These are phyloP conservation scores for Wallacemonas rigidus DNA, from an alignment of 208 protist species.

Conservation along the genomic window DNA sequence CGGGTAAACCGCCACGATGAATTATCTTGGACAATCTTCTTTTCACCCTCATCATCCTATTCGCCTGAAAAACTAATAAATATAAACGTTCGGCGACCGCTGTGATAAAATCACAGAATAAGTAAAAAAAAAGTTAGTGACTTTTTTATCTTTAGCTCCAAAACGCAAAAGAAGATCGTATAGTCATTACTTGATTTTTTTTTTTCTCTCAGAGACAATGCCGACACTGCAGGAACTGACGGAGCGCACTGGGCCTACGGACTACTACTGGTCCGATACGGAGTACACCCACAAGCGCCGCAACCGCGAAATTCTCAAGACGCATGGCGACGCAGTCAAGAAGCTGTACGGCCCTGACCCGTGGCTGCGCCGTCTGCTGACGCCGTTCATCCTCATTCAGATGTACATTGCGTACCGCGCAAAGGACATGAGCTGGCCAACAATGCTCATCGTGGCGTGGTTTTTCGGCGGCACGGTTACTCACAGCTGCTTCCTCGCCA, in stretches of 20 bases:
- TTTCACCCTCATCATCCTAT: too few relatives aligned
- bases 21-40: too few relatives aligned
- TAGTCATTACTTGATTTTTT: too few relatives aligned
- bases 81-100: too few relatives aligned
- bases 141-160: too few relatives aligned
- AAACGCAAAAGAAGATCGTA: too few relatives aligned
- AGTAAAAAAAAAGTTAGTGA: too few relatives aligned
- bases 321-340: constrained; percentile 77
- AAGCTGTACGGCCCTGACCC: constrained; percentile 74
- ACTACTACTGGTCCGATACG: constrained; percentile 77
- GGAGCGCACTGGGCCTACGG: constrained; percentile 36
- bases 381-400: constrained; percentile 62
- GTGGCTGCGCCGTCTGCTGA: constrained; percentile 46
- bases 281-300: constrained; percentile 72
- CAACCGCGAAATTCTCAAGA: constrained; percentile 76
- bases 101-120: too few relatives aligned
- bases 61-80: too few relatives aligned
- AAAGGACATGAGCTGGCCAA: constrained; percentile 68
- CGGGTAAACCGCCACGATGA: too few relatives aligned
- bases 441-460: constrained; percentile 66
- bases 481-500: constrained; percentile 83
- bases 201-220: not conserved
- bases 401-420: constrained; percentile 61
- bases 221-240: constrained; percentile 24
- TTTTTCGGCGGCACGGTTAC: constrained; percentile 86